Base-by-base conservation (phyloP, 1,284 basidiomycete genomes). In the Mycena sp. region DNA sequence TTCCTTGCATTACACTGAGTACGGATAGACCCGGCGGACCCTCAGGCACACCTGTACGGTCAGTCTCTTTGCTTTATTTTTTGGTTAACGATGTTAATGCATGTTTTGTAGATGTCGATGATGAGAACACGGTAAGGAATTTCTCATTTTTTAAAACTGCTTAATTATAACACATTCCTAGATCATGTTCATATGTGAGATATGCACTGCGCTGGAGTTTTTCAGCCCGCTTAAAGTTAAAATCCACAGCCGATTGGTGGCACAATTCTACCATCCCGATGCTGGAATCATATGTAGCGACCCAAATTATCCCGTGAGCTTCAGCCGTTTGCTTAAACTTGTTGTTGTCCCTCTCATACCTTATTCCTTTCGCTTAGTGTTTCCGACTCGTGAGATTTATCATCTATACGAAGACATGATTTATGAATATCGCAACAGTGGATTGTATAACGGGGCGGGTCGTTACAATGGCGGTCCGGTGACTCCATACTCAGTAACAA, bases 381-480 rank as follows among this genome's bases (percentile, higher is more conserved):
- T 12, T 65, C 71, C 17, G 72, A 74, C 58, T 63, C n/a, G n/a
- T n/a, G n/a, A n/a, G n/a, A n/a, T n/a, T n/a, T n/a, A n/a, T n/a
- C n/a, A n/a, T n/a, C n/a, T n/a, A n/a, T n/a, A n/a, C n/a, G n/a
- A n/a, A n/a, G n/a, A n/a, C n/a, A n/a, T n/a, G n/a, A n/a, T n/a
- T n/a, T n/a, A n/a, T n/a, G n/a, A n/a, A n/a, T n/a, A n/a, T n/a
- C n/a, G n/a, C n/a, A n/a, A n/a, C n/a, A n/a, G 67, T 32, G 69
- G 69, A 38, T 67, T 71, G 4, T 63, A 74, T 60, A 75, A 75
- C 56, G 70, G 74, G 9, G 9, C 9, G 9, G 32, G 32, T 35
- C 72, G 79, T 7, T 85, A 72, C 65, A 61, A 71, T 9, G 76
- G 73, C 7, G 79, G 78, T 4, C 78, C 78, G 7, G 69, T 69